Evolutionary conservation across 139 green algal genomes (phyloP), one percentile per base, ranked within the genome.

Genomic region (Chlamydomonas sp.): DNA sequence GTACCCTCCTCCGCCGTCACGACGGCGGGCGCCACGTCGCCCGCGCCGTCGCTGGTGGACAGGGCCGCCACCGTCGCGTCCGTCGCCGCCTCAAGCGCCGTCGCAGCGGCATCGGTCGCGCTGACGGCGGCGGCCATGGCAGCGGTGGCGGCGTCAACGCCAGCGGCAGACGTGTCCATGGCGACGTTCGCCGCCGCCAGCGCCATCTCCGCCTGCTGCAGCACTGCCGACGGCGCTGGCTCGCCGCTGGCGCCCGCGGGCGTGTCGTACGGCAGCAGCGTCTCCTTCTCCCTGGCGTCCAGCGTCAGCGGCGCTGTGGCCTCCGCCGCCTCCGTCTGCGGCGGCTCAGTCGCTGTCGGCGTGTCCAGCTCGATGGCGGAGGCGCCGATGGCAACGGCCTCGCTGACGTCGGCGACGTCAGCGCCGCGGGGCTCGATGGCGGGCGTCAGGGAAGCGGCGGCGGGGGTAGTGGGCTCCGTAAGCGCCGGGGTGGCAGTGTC

Each of bases 11-110:
- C n/a, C 71, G n/a, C 20, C 18, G 77, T 49, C 59, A 58, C 2
- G 5, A 15, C 15, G 77, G 2, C 60, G 17, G 3, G 20, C 7
- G 71, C 63, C 16, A 16, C 77, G 2, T 63, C 64, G 66, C 0
- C 66, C 16, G 15, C 31, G 5, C n/a, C 79, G 6, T 49, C 31
- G 67, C 31, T 58, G 66, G 58, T 58, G 20, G 5, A 16, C 60
- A 86, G 17, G 1, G 83, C 83, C 73, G 62, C 20, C 60, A 87
- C 72, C 14, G 31, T 6, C 73, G 83, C 83, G n/a, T 80, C 83
- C 14, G 83, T 87, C 73, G 83, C 83, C 1, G 83, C 83, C 62
- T 80, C 83, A 15, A 76, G 9, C 1, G 83, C 83, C 6, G 71
- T 73, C 12, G 83, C 72, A 14, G 83, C 83, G 12, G 73, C 83